Percentiles rank a stretch among this genome's conserved stretches.
Evolutionary conservation across 306 rosid species (phyloP).

Genomic region (Cicer cuneatum): DNA sequence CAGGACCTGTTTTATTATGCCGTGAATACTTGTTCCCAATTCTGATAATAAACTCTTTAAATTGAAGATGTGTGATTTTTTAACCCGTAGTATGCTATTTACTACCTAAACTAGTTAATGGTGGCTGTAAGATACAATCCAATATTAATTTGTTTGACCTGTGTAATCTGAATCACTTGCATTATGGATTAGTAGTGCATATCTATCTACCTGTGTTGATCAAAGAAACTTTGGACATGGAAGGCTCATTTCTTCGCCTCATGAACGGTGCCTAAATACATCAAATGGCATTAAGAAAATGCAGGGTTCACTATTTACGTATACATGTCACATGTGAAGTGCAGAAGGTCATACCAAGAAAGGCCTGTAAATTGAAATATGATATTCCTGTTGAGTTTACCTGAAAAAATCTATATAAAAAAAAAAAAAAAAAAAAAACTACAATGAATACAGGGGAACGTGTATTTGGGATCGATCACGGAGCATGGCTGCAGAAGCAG

Average conservation of each 20-base stretch:
- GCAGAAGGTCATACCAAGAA: not conserved
- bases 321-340: not conserved
- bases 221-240: not conserved
- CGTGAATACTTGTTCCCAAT: not conserved
- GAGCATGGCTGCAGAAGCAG: conserved; percentile 45
- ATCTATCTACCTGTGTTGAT: not conserved
- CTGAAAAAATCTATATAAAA: not conserved
- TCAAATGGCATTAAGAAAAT: conserved; percentile 13
- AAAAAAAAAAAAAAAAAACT: conserved; percentile 23
- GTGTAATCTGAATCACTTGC: not conserved
- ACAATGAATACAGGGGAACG: not conserved
- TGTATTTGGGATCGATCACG: conserved; percentile 27
- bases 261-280: not conserved
- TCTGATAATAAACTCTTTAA: not conserved
- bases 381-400: not conserved
- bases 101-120: not conserved
- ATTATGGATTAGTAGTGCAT: not conserved
- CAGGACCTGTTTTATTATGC: not conserved
- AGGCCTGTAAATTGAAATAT: conserved; percentile 33
- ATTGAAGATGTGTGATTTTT: not conserved
- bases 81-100: not conserved
- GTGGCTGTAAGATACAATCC: not conserved
- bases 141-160: not conserved
- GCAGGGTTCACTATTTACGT: not conserved
- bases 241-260: not conserved